Percentiles rank a stretch among this genome's conserved stretches.
Conservation (phyloP, 163 green algal species). For the Dunaliella salina region DNA sequence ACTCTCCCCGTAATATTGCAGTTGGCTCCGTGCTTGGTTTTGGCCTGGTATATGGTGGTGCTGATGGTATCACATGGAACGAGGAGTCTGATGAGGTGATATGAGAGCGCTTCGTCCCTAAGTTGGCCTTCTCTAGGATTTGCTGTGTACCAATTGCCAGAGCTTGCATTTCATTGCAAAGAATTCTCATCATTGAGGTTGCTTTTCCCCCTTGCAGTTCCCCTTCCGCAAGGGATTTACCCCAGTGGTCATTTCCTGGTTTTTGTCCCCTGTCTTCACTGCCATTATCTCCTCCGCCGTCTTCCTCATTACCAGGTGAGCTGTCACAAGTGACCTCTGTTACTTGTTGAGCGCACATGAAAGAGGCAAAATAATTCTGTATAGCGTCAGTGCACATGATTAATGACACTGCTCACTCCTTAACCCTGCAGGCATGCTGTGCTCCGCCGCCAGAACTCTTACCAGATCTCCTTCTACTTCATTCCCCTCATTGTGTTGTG, state of each 20-base stretch:
- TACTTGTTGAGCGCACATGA: too few relatives aligned
- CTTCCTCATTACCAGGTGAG: constrained; percentile 15
- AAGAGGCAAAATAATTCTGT: too few relatives aligned
- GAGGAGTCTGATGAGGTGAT: background rate
- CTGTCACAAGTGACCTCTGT: too few relatives aligned
- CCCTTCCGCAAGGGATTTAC: constrained; percentile 24
- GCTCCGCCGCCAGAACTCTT: constrained; percentile 11
- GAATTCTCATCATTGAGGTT: too few relatives aligned
- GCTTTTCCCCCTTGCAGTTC: background rate
- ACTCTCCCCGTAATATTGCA: too few relatives aligned
- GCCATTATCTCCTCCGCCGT: constrained; percentile 14
- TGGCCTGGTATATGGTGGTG: constrained; percentile 35
- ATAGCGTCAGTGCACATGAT: too few relatives aligned
- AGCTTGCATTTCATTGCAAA: too few relatives aligned
- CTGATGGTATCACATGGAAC: constrained; percentile 46
- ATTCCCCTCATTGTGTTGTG: constrained; percentile 15
- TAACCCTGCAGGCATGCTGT: background rate
- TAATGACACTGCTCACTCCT: background rate
- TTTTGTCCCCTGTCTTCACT: constrained; percentile 24
- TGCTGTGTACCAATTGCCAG: too few relatives aligned
- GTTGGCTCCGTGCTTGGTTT: constrained; percentile 33
- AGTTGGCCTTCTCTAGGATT: too few relatives aligned
- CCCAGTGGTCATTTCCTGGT: constrained; percentile 41
- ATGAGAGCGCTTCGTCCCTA: too few relatives aligned
- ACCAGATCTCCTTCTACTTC: constrained; percentile 8